phyloP scores from a whole-genome alignment of 768 basidiomycete species.

The Boletus rufocinnamomeus region DNA sequence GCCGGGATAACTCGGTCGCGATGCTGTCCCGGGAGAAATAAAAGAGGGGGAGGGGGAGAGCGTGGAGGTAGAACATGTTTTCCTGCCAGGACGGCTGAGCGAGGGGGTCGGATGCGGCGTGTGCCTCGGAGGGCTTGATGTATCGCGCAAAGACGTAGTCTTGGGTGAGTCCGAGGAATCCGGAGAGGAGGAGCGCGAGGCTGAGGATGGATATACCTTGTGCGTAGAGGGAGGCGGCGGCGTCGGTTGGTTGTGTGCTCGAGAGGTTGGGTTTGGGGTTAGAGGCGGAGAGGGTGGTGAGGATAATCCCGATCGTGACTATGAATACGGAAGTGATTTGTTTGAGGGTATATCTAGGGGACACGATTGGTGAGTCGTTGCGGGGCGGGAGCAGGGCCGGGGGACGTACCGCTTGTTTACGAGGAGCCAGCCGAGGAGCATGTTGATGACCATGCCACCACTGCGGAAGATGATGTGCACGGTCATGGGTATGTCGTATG shows the following conservation, averaged over 20 bases:
- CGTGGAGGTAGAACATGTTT: slow-evolving; percentile 89
- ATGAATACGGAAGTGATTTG: slow-evolving; percentile 79
- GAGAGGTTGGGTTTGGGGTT: slow-evolving; percentile 25
- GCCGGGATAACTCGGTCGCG: slow-evolving; percentile 20
- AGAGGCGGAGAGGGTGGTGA: slow-evolving; percentile 81
- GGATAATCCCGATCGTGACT: slow-evolving; percentile 75
- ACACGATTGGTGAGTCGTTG: slow-evolving; percentile 6
- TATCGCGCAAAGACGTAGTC: slow-evolving; percentile 72
- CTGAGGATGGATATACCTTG: slow-evolving; percentile 74
- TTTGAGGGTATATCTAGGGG: slow-evolving; percentile 55
- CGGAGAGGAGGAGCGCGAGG: slow-evolving; percentile 76
- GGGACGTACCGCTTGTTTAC: slow-evolving; percentile 58
- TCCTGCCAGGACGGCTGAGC: slow-evolving; percentile 71
- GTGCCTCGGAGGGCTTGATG: slow-evolving; percentile 32
- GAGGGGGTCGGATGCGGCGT: slow-evolving; percentile 18
- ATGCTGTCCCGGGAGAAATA: slow-evolving; percentile 58
- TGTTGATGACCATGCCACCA: slow-evolving; percentile 81
- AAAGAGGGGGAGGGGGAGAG: slow-evolving; percentile 80
- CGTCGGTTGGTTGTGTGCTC: not conserved
- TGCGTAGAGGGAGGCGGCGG: slow-evolving; percentile 45
- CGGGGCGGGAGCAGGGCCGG: slow-evolving; percentile 2
- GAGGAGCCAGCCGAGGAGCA: slow-evolving; percentile 75
- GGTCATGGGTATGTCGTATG: slow-evolving; percentile 82
- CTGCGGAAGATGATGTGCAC: slow-evolving; percentile 95
- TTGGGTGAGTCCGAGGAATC: slow-evolving; percentile 81